Evolutionary conservation across 176 grass and related monocot genomes (phyloP).

Genomic region (Cymbopogon citratus): DNA sequence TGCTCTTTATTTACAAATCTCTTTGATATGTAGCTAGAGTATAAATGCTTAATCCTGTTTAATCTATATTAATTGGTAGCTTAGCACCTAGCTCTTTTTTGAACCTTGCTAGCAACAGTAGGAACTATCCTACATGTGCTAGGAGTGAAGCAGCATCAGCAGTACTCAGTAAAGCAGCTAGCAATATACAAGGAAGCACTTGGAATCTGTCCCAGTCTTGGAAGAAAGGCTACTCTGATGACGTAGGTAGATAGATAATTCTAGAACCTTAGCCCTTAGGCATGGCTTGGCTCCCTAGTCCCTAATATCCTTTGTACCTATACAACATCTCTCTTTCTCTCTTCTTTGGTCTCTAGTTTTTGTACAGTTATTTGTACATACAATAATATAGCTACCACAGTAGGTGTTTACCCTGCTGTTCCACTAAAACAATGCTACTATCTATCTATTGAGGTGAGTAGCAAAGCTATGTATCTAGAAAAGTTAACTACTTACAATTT

Average conservation of each 20-base stretch:
- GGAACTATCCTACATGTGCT: neutral
- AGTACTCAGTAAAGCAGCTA: neutral
- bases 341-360: too few relatives aligned
- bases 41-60: neutral
- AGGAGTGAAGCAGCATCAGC: neutral
- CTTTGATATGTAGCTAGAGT: neutral
- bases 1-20: neutral
- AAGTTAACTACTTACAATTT: neutral
- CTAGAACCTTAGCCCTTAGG: too few relatives aligned
- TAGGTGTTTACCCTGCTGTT: neutral
- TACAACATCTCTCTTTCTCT: too few relatives aligned
- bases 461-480: neutral
- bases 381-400: neutral
- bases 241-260: neutral
- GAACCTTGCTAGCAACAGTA: neutral
- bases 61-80: neutral
- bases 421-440: neutral
- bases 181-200: neutral
- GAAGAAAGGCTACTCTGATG: neutral
- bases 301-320: too few relatives aligned
- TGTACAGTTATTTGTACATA: too few relatives aligned
- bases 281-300: too few relatives aligned
- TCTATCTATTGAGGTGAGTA: neutral
- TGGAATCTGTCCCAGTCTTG: neutral
- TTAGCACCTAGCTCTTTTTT: neutral